Evolutionary conservation across 345 rosid species (phyloP), one percentile per base, ranked within the genome.

Genomic region (Brassica napus): DNA sequence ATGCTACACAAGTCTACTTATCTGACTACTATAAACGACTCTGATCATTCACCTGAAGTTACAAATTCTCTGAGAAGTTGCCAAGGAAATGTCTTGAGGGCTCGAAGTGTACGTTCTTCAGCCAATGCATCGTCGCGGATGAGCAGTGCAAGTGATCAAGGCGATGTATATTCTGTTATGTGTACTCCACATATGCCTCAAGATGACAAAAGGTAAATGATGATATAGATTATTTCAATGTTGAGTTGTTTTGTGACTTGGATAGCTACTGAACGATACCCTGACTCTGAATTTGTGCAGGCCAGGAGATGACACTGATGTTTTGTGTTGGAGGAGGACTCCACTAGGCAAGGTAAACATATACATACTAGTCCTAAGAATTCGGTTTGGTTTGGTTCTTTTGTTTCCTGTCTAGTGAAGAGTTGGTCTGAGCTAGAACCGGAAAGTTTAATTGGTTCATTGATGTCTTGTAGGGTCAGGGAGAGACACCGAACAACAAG

Each of bases 321-420:
- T 85, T 15, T 86, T 86, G 71, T 87, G 97, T 70, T 91, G 97
- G 97, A 89, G 88, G 90, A 89, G 86, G 80, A 88, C 90, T 81
- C 86, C 88, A 0, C 23, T 78, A 52, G 74, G 75, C 74, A 87
- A 90, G 97, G 96, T 90, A 85, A 59, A 62, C 23, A 18, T 32
- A 9, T 14, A 1, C 8, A 35, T 34, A 68, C 70, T 61, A 52
- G 1, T 39, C 15, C 63, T 66, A 68, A 31, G 21, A 26, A 18
- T 18, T 70, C 1, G 12, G 18, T 54, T 61, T 69, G 23, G 39
- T 26, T 61, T 61, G 60, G 35, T 34, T 65, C 1, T 35, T 35
- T 35, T 35, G 1, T 35, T 6, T 55, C 8, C 18, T 16, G 23
- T 2, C 7, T 16, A 6, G 9, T 35, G 39, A 35, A 35, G 39